Conservation (phyloP, 495 filamentous ascomycete genomes). For the Articulospora tetracladia region DNA sequence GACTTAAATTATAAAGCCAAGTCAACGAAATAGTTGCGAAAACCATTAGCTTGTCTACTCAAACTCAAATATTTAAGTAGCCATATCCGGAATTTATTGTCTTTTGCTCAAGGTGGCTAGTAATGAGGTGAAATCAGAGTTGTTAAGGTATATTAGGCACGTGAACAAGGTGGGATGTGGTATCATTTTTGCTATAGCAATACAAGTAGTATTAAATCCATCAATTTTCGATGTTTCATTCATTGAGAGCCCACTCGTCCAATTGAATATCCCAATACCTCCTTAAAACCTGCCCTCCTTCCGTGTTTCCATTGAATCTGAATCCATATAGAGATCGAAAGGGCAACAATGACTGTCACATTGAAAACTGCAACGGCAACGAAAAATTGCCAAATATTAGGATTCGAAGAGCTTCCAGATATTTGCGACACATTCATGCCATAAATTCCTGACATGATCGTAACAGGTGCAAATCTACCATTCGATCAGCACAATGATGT, state of each 20-base stretch:
- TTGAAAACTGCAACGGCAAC: conserved; percentile 22
- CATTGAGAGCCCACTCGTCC: conserved; percentile 31
- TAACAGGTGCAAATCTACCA: conserved; percentile 22
- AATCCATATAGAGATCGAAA: conserved; percentile 20
- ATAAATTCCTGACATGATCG: conserved; percentile 25
- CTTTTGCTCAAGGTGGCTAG: too few relatives aligned
- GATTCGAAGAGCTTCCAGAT: conserved; percentile 15
- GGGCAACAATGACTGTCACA: conserved; percentile 13
- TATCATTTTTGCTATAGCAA: too few relatives aligned
- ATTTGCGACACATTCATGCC: conserved; percentile 30
- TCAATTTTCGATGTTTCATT: too few relatives aligned
- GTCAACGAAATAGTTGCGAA: too few relatives aligned
- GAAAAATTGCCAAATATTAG: conserved; percentile 29
- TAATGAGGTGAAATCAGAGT: neutral
- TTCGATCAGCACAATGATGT: neutral
- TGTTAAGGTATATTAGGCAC: neutral
- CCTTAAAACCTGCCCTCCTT: conserved; percentile 12
- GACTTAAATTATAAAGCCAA: too few relatives aligned
- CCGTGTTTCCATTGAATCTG: conserved; percentile 16
- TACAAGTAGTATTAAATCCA: too few relatives aligned
- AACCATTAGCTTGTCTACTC: too few relatives aligned
- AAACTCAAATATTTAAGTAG: too few relatives aligned
- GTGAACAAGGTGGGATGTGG: too few relatives aligned
- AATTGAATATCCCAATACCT: conserved; percentile 21
- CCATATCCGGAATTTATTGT: too few relatives aligned